These are phyloP conservation scores for Cryptococcus hybrid DNA, from an alignment of 1,284 basidiomycete genomes.

Conservation along the genomic window DNA sequence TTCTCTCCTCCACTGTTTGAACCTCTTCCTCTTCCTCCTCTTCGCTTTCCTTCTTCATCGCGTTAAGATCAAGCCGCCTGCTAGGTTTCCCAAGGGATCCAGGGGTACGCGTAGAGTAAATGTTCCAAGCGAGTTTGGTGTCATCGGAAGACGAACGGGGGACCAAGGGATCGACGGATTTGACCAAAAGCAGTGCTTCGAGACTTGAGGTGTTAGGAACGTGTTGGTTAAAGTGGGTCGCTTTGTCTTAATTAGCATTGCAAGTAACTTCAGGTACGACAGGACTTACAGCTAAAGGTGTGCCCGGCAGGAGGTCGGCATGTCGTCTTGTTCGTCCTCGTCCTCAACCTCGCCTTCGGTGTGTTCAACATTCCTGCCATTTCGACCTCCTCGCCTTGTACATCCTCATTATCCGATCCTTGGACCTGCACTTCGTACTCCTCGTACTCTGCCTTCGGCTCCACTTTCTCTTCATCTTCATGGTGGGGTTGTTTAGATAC, in stretches of 20 bases:
- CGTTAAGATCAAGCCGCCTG: constrained; percentile 8
- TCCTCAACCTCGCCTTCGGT: constrained; percentile 4
- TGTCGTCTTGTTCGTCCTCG: constrained; percentile 14
- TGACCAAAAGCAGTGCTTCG: constrained; percentile 1
- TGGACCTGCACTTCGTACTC: constrained; percentile 5
- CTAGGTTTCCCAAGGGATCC: constrained; percentile 24
- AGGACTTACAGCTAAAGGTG: constrained; percentile 14
- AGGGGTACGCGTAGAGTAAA: constrained; percentile 8
- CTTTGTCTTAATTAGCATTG: constrained; percentile 5
- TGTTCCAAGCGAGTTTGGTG: constrained; percentile 7
- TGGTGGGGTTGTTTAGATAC: constrained; percentile 4
- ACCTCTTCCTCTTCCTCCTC: constrained; percentile 3
- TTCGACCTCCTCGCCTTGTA: constrained; percentile 2
- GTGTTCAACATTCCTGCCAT: constrained; percentile 6
- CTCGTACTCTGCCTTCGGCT: constrained; percentile 8
- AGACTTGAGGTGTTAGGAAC: constrained; percentile 41
- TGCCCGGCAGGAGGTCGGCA: constrained; percentile 16
- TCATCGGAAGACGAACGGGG: constrained; percentile 19
- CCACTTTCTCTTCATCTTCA: constrained; percentile 3
- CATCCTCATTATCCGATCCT: constrained; percentile 1
- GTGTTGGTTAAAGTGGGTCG: constrained; percentile 9
- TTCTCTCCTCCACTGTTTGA: neutral
- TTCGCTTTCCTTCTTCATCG: constrained; percentile 11
- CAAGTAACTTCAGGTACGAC: neutral
- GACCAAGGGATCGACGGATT: constrained; percentile 24